Percentiles rank a stretch among this genome's conserved stretches.
These are phyloP conservation scores for Barnettozyma populi DNA, from an alignment of 805 yeast species.

Conservation along the genomic window DNA sequence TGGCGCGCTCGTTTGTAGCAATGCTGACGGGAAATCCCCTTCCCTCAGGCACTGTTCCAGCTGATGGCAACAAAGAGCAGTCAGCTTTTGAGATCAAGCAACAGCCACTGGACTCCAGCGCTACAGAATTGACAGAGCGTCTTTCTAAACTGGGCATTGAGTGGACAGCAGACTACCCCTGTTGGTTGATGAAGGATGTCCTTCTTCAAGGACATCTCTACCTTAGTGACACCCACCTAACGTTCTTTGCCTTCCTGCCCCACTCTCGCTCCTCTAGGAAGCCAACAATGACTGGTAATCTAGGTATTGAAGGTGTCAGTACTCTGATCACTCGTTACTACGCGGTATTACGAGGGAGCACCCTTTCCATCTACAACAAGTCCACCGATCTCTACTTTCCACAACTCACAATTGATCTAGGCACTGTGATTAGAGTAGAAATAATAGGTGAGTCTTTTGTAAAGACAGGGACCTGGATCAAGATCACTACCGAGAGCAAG, in stretches of 20 bases:
- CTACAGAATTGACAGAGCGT: not conserved
- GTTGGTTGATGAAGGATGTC: conserved; percentile 82
- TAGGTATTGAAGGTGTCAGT: conserved; percentile 36
- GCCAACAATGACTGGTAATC: conserved; percentile 43
- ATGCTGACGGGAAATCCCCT: not conserved
- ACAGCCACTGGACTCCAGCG: not conserved
- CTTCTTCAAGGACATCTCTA: conserved; percentile 81
- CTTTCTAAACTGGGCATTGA: not conserved
- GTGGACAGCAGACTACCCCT: conserved; percentile 47
- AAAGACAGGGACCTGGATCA: conserved; percentile 40
- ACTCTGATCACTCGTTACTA: conserved; percentile 52
- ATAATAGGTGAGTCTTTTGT: conserved; percentile 26
- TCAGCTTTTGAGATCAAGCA: not conserved
- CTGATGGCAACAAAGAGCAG: not conserved
- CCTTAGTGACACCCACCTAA: conserved; percentile 55
- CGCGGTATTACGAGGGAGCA: conserved; percentile 69
- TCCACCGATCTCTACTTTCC: conserved; percentile 88
- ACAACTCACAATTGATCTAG: conserved; percentile 62
- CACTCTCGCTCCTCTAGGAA: conserved; percentile 32
- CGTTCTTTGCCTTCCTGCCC: conserved; percentile 80
- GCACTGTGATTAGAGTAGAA: conserved; percentile 57
- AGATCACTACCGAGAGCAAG: conserved; percentile 50
- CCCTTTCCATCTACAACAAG: conserved; percentile 60
- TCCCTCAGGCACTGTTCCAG: not conserved
- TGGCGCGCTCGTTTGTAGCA: not conserved